Base-by-base conservation (phyloP, 2,329 filamentous ascomycete species). In the Claviceps humidiphila region DNA sequence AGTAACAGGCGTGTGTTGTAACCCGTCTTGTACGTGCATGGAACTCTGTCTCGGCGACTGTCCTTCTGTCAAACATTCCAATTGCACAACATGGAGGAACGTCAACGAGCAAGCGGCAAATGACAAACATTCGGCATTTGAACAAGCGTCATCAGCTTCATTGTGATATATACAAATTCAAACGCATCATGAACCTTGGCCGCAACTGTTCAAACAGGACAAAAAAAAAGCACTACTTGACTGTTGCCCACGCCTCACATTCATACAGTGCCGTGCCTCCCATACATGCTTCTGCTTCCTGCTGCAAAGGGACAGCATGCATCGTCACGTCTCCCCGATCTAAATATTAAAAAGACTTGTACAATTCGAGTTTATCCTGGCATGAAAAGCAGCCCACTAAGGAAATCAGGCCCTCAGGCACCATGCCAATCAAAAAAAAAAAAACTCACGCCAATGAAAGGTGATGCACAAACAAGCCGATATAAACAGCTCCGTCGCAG, bases 101-200 rank as follows among this genome's bases (percentile, higher is more conserved):
- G 30, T 34, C 30, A 9, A 17, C 16, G 7, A 41, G 7, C 8
- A 41, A 41, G 16, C 2, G 34, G 13, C 14, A 46, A 37, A 34
- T 34, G 37, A 8, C 14, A 26, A 26, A 16, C 5, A 46, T 34
- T 41, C n/a, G 24, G 20, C 37, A 50, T 51, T 52, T 47, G 51
- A 54, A 53, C 52, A 45, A 55, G 56, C 54, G 50, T 48, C 57
- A 53, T 56, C 56, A 56, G 58, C 53, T 54, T 58, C 49, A 24
- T 55, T 39, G 55, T 55, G 53, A 57, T 58, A 58, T 58, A 56
- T 61, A 61, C 56, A 59, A 58, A 52, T 53, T 44, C 48, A 34
- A 26, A 50, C 22, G 26, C 40, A 41, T 44, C 40, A 37, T 44
- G 39, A 14, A 14, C n/a, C 26, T 44, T 38, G n/a, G 26, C 37